Evolutionary conservation across 1,284 basidiomycete genomes (phyloP).

Genomic region (Apiotrichum domesticum): DNA sequence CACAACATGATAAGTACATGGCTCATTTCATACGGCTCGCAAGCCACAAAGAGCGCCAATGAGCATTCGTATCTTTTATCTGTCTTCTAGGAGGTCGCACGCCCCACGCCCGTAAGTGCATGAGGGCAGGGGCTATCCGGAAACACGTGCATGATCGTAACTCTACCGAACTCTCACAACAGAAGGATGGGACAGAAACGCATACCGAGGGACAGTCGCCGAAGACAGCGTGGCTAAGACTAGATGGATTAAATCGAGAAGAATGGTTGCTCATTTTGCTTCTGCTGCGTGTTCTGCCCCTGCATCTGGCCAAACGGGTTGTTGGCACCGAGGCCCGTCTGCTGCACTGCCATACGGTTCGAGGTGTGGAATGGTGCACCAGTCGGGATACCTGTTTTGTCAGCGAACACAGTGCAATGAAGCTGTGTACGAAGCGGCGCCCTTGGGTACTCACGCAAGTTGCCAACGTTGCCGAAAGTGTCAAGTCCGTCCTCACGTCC

Average conservation of each 20-base stretch:
- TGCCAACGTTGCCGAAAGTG: slow-evolving; percentile 85
- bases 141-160: slow-evolving; percentile 4
- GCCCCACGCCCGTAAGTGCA: no score
- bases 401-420: not conserved
- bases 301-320: slow-evolving; percentile 62
- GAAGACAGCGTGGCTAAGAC: no score
- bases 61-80: no score
- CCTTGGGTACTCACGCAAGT: slow-evolving; percentile 54
- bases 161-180: slow-evolving; percentile 1
- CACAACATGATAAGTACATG: no score
- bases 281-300: slow-evolving; percentile 27
- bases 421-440: no score
- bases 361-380: slow-evolving; percentile 51
- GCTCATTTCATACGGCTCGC: no score
- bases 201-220: no score
- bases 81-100: no score
- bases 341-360: slow-evolving; percentile 56
- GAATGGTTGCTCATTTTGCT: slow-evolving; percentile 66
- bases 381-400: slow-evolving; percentile 58
- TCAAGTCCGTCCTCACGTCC: slow-evolving; percentile 75
- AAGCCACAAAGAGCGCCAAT: no score
- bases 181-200: not conserved
- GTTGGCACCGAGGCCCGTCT: slow-evolving; percentile 54
- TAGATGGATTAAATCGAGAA: slow-evolving; percentile 59
- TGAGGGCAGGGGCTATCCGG: no score